Percentiles rank a stretch among this genome's conserved stretches.
Evolutionary conservation across 306 rosid genomes (phyloP).

Genomic region (Abrus pulchellus): DNA sequence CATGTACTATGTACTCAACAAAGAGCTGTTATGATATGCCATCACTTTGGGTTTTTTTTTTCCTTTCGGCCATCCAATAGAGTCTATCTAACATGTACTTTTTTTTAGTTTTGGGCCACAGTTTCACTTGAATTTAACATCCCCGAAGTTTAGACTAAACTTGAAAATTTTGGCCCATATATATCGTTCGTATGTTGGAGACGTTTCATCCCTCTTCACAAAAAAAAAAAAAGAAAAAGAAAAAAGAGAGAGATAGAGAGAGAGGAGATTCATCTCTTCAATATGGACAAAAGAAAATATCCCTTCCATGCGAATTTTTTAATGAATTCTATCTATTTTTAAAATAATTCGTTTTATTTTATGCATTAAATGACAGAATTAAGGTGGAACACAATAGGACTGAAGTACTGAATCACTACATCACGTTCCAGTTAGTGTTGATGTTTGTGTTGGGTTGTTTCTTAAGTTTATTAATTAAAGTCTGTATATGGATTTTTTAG

Average conservation of each 20-base stretch:
- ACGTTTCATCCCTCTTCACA: no score
- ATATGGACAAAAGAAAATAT: not conserved
- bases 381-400: not conserved
- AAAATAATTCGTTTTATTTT: not conserved
- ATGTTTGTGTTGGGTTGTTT: not conserved
- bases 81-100: not conserved
- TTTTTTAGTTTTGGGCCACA: not conserved
- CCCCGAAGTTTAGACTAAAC: not conserved
- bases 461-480: not conserved
- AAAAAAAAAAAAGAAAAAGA: no score
- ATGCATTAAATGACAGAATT: not conserved
- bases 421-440: not conserved
- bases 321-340: not conserved
- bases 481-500: not conserved
- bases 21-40: constrained; percentile 8
- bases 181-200: no score
- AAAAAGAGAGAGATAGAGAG: no score
- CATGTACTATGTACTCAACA: not conserved
- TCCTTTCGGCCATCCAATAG: no score
- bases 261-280: not conserved
- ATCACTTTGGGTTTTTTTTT: not conserved
- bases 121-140: not conserved
- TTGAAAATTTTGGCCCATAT: not conserved
- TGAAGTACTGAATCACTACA: not conserved
- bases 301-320: no score